phyloP scores from a whole-genome alignment of 352 stramenopile species.

The Phytophthora idaei region DNA sequence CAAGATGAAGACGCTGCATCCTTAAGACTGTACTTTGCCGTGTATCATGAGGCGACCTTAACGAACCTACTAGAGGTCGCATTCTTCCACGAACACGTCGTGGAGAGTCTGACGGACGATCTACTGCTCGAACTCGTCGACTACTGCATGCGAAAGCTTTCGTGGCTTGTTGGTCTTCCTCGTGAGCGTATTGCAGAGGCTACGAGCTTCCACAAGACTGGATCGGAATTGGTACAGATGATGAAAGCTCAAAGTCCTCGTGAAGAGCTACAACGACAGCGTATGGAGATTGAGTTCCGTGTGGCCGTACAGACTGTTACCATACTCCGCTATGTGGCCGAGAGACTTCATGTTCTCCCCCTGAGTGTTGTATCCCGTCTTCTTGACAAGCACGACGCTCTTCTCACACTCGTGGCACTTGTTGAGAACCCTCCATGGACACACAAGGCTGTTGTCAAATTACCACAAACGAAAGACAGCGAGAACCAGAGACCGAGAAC shows the following conservation, averaged over 20 bases:
- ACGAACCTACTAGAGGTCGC: conserved; percentile 90
- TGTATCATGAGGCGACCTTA: conserved; percentile 91
- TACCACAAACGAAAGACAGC: conserved; percentile 7
- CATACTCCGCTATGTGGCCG: conserved; percentile 89
- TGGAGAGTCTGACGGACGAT: conserved; percentile 89
- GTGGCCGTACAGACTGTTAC: conserved; percentile 88
- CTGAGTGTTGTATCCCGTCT: conserved; percentile 90
- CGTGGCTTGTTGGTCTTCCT: conserved; percentile 76
- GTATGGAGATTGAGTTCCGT: conserved; percentile 88
- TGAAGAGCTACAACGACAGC: conserved; percentile 72
- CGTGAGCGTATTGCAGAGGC: conserved; percentile 56
- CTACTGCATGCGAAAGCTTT: conserved; percentile 92
- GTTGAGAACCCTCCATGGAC: conserved; percentile 98
- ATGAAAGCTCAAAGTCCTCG: conserved; percentile 56
- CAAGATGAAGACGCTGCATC: conserved; percentile 61
- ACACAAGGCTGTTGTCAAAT: conserved; percentile 54
- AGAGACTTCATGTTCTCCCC: conserved; percentile 88
- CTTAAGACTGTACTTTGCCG: conserved; percentile 92
- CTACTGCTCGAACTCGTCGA: conserved; percentile 93
- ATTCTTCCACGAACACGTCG: conserved; percentile 90
- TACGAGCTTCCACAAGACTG: conserved; percentile 78
- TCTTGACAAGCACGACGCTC: conserved; percentile 96
- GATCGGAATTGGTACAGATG: conserved; percentile 72
- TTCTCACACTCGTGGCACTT: conserved; percentile 91
- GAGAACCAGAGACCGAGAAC: conserved; percentile 25